phyloP scores from a whole-genome alignment of 352 stramenopile species.

The Pythium apleroticum region DNA sequence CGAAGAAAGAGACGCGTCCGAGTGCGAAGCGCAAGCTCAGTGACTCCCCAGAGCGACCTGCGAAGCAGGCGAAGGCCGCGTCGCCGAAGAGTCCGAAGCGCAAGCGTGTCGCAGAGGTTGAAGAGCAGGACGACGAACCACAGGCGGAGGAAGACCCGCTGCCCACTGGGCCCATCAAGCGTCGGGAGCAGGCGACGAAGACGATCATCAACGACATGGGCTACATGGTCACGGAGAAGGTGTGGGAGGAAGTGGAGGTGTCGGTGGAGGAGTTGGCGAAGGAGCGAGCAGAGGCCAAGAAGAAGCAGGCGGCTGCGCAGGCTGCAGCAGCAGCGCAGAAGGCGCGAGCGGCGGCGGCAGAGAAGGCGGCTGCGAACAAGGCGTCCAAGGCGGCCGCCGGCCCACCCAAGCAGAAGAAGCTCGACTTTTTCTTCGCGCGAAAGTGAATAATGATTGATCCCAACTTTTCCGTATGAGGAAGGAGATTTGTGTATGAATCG shows the following conservation, averaged over 20 bases:
- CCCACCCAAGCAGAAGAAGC: slow-evolving; percentile 63
- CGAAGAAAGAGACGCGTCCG: slow-evolving; percentile 8
- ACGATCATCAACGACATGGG: slow-evolving; percentile 77
- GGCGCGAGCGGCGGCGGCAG: slow-evolving; percentile 16
- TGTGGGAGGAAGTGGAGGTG: slow-evolving; percentile 68
- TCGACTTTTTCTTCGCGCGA: slow-evolving; percentile 63
- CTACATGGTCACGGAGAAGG: slow-evolving; percentile 87
- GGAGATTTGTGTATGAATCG: slow-evolving; percentile 3
- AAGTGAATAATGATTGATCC: slow-evolving; percentile 27
- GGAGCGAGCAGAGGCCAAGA: slow-evolving; percentile 45
- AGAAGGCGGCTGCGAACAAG: slow-evolving; percentile 6
- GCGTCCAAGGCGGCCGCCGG: slow-evolving; percentile 38
- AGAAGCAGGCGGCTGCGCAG: slow-evolving; percentile 45
- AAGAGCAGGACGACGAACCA: slow-evolving; percentile 21
- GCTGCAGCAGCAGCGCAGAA: slow-evolving; percentile 49
- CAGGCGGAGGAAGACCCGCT: slow-evolving; percentile 34
- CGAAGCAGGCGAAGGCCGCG: slow-evolving; percentile 7
- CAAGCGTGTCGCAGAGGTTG: slow-evolving; percentile 1
- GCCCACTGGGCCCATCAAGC: slow-evolving; percentile 38
- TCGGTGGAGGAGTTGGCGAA: slow-evolving; percentile 54
- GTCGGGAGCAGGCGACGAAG: slow-evolving; percentile 61
- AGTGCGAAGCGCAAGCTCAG: slow-evolving; percentile 20
- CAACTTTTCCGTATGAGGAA: no score
- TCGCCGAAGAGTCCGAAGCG: slow-evolving; percentile 21
- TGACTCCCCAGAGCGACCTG: slow-evolving; percentile 28